Percentiles rank a stretch among this genome's conserved stretches.
These are phyloP conservation scores for Turnera subulata DNA, from an alignment of 345 rosid genomes.

Conservation along the genomic window DNA sequence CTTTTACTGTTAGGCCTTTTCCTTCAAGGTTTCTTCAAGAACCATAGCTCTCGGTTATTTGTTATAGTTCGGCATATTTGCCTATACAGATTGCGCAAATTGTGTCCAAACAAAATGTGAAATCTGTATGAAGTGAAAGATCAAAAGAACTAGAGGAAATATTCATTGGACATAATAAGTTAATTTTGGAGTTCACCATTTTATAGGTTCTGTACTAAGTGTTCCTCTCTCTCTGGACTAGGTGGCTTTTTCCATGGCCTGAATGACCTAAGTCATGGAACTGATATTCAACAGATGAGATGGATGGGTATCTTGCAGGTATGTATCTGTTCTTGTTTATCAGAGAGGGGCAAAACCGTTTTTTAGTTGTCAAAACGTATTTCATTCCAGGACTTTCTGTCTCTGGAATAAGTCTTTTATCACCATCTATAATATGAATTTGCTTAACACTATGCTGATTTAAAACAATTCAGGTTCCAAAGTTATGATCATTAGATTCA, in stretches of 20 bases:
- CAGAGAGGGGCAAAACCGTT: too few relatives aligned
- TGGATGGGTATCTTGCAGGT: conserved; percentile 86
- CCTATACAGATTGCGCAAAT: background rate
- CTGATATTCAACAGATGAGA: conserved; percentile 54
- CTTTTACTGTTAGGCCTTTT: conserved; percentile 61
- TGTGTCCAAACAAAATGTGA: background rate
- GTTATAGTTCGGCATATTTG: background rate
- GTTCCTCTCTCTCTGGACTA: conserved; percentile 20
- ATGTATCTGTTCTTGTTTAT: background rate
- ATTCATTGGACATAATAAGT: too few relatives aligned
- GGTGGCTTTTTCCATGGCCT: conserved; percentile 83
- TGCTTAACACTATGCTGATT: too few relatives aligned
- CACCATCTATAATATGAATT: too few relatives aligned
- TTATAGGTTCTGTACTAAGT: conserved; percentile 4
- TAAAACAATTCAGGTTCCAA: too few relatives aligned
- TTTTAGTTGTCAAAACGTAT: too few relatives aligned
- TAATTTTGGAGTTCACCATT: background rate
- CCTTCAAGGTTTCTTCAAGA: conserved; percentile 59
- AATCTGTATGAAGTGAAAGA: background rate
- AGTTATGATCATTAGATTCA: too few relatives aligned
- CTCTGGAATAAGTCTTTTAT: background rate
- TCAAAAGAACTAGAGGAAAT: too few relatives aligned
- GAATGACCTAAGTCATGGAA: conserved; percentile 58
- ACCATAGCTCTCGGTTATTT: background rate
- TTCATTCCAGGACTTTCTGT: background rate